Percentiles rank a stretch among this genome's conserved stretches.
Evolutionary conservation across 495 filamentous ascomycete genomes (phyloP).

Genomic region (Viridothelium virens): DNA sequence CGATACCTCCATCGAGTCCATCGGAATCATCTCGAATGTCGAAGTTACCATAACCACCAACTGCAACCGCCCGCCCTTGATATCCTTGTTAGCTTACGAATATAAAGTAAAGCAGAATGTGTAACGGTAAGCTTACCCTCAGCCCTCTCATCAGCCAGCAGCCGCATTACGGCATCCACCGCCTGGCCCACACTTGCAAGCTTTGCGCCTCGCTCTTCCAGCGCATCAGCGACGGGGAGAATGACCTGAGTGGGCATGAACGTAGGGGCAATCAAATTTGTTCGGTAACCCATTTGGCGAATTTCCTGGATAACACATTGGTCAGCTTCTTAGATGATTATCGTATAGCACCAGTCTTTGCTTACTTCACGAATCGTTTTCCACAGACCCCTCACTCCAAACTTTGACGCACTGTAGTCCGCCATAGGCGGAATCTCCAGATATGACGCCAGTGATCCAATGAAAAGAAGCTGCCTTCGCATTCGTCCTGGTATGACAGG

Average conservation of each 20-base stretch:
- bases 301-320: conserved; percentile 16
- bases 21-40: neutral
- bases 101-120: neutral
- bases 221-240: neutral
- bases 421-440: neutral
- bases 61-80: neutral
- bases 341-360: neutral
- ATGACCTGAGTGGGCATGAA: neutral
- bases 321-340: neutral
- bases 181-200: neutral
- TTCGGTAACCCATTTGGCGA: conserved; percentile 13
- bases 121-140: neutral
- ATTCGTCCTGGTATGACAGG: neutral
- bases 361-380: neutral
- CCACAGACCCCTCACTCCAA: neutral
- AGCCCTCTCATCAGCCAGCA: neutral
- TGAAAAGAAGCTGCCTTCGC: neutral
- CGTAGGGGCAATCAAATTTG: neutral
- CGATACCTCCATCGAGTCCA: neutral
- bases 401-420: neutral
- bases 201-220: neutral
- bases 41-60: neutral
- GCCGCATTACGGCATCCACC: neutral
- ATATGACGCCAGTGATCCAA: neutral
- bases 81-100: neutral